Conservation (phyloP, 2,329 filamentous ascomycete species). For the Fusarium avenaceum region DNA sequence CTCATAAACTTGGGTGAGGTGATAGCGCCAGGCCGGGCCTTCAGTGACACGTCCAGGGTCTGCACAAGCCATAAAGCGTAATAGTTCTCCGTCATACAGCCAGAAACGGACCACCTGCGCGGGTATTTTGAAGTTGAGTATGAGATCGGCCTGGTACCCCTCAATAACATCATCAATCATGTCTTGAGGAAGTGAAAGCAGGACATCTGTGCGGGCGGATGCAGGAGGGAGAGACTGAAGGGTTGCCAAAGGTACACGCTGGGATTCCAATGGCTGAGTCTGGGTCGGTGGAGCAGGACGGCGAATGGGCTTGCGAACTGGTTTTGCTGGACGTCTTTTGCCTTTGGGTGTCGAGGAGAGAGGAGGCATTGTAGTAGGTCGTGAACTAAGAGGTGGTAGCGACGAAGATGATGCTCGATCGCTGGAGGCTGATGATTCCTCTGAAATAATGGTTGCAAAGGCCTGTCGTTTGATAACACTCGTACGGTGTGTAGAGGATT, state of each 20-base stretch:
- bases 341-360: constrained; percentile 31
- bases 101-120: constrained; percentile 70
- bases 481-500: constrained; percentile 9
- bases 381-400: constrained; percentile 24
- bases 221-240: constrained; percentile 64
- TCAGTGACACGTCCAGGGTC: constrained; percentile 56
- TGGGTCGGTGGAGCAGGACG: constrained; percentile 44
- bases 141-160: constrained; percentile 67
- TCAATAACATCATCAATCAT: constrained; percentile 64
- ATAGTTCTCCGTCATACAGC: constrained; percentile 68
- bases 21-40: constrained; percentile 48
- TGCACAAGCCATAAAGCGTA: constrained; percentile 72
- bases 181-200: constrained; percentile 64
- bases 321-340: constrained; percentile 29
- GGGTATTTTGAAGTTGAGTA: constrained; percentile 69
- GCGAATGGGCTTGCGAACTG: constrained; percentile 50
- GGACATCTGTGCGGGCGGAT: constrained; percentile 65
- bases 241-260: constrained; percentile 65
- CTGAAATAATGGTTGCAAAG: constrained; percentile 25
- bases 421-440: constrained; percentile 28
- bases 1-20: constrained; percentile 66
- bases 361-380: constrained; percentile 37
- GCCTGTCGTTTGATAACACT: neutral
- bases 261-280: constrained; percentile 56
- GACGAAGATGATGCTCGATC: constrained; percentile 26